These are phyloP conservation scores for Candida boidinii DNA, from an alignment of 805 yeast species.

Conservation along the genomic window DNA sequence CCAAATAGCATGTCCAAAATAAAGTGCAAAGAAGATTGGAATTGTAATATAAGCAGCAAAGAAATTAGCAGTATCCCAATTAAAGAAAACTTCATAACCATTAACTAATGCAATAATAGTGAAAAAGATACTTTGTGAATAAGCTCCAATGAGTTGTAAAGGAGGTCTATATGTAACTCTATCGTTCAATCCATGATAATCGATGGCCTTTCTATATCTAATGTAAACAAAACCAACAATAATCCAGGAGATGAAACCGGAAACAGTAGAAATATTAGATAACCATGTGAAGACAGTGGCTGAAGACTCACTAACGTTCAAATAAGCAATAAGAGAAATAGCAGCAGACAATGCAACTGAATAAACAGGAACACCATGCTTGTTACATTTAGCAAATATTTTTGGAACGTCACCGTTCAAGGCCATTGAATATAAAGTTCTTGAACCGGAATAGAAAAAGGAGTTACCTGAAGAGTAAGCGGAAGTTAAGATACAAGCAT, in stretches of 20 bases:
- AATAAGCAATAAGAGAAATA: constrained; percentile 49
- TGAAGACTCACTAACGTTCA: constrained; percentile 54
- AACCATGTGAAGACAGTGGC: constrained; percentile 60
- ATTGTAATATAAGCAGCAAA: constrained; percentile 60
- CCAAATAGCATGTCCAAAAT: constrained; percentile 48
- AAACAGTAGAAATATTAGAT: constrained; percentile 54
- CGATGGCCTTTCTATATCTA: constrained; percentile 58
- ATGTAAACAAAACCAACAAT: constrained; percentile 44
- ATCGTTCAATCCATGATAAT: constrained; percentile 38
- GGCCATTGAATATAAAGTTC: constrained; percentile 33
- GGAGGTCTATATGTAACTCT: constrained; percentile 50
- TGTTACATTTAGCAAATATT: constrained; percentile 30
- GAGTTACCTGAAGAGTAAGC: constrained; percentile 45
- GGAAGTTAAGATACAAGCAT: constrained; percentile 52
- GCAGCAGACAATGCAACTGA: constrained; percentile 43
- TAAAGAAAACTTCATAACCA: constrained; percentile 57
- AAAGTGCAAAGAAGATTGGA: constrained; percentile 44
- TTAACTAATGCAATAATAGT: constrained; percentile 36
- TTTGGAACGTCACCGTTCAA: constrained; percentile 30
- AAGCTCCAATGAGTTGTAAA: constrained; percentile 52
- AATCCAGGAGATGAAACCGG: constrained; percentile 63
- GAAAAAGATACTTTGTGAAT: constrained; percentile 30
- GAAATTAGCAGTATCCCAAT: constrained; percentile 42
- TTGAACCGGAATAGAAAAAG: constrained; percentile 31
- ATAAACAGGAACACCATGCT: constrained; percentile 58